Evolutionary conservation across 352 stramenopile genomes (phyloP).

Genomic region (Globisporangium spinosum): DNA sequence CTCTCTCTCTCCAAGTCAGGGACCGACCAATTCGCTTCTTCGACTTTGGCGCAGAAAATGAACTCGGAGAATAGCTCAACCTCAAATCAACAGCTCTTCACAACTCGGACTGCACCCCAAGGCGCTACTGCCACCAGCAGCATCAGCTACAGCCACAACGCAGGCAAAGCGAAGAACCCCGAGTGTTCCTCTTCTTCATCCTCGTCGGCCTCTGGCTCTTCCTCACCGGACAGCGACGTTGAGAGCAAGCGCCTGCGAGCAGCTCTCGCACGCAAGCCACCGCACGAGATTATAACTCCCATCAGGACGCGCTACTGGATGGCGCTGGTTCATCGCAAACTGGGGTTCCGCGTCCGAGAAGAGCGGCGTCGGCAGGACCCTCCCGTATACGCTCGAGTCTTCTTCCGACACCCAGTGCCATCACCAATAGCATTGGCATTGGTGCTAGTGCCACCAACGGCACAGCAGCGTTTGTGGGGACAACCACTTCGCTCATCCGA

Average conservation of each 20-base stretch:
- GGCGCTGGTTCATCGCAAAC: neutral
- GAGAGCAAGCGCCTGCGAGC: slow-evolving; percentile 8
- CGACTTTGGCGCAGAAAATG: neutral
- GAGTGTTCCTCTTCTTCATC: slow-evolving; percentile 27
- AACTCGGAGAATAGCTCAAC: neutral
- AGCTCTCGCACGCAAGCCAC: neutral
- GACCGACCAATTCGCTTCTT: neutral
- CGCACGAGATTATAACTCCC: neutral
- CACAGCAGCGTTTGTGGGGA: slow-evolving; percentile 43
- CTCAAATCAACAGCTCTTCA: neutral
- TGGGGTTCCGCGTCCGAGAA: neutral
- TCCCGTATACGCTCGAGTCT: slow-evolving; percentile 14
- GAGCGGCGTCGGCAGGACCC: slow-evolving; percentile 23
- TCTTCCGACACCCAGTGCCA: neutral
- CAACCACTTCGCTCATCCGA: slow-evolving; percentile 63
- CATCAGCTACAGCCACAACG: neutral
- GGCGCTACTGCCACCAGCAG: neutral
- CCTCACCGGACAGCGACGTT: slow-evolving; percentile 12
- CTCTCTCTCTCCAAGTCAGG: slow-evolving; percentile 22
- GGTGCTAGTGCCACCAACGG: slow-evolving; percentile 11
- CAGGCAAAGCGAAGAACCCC: slow-evolving; percentile 3
- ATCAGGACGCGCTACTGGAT: neutral
- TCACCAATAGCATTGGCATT: neutral
- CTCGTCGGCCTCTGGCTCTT: slow-evolving; percentile 17
- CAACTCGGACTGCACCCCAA: slow-evolving; percentile 8